A percentile compares a stretch with the other conserved stretches of the same genome.
Evolutionary conservation across 2,329 filamentous ascomycete species (phyloP).

Genomic region (Epicoccum sorghinum): DNA sequence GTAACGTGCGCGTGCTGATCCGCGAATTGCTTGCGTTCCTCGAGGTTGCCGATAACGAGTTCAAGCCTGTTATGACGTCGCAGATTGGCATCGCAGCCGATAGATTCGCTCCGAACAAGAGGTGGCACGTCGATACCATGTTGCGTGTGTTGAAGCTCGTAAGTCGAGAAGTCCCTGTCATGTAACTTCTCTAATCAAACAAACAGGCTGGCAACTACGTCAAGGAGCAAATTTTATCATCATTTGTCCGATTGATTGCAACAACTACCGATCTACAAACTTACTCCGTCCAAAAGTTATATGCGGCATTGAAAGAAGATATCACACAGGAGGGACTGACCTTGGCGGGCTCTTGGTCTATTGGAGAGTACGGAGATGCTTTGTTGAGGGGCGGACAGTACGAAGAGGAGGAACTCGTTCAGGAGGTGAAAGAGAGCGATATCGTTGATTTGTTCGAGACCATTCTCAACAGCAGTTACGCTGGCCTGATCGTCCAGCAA

Average conservation of each 20-base stretch:
- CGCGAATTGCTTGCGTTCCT: slow-evolving; percentile 92
- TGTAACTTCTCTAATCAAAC: background rate
- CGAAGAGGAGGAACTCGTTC: slow-evolving; percentile 89
- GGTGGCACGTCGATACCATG: slow-evolving; percentile 99
- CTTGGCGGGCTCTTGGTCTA: slow-evolving; percentile 93
- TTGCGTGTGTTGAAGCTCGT: slow-evolving; percentile 83
- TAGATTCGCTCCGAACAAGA: slow-evolving; percentile 92
- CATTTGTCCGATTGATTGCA: slow-evolving; percentile 92
- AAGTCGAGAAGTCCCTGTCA: slow-evolving; percentile 11
- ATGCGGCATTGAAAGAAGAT: slow-evolving; percentile 87
- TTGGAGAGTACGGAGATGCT: slow-evolving; percentile 93
- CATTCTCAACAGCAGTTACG: slow-evolving; percentile 93
- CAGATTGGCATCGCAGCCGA: slow-evolving; percentile 98
- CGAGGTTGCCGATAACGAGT: slow-evolving; percentile 96
- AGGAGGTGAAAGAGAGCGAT: slow-evolving; percentile 83
- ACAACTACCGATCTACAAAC: slow-evolving; percentile 94
- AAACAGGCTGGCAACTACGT: slow-evolving; percentile 84
- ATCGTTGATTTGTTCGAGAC: slow-evolving; percentile 90
- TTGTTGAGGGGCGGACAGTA: slow-evolving; percentile 89
- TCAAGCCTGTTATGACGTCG: slow-evolving; percentile 97
- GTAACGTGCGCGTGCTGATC: slow-evolving; percentile 92
- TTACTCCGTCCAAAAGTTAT: slow-evolving; percentile 95
- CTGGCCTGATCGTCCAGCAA: slow-evolving; percentile 87
- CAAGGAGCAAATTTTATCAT: slow-evolving; percentile 96
- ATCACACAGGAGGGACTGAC: slow-evolving; percentile 97